Evolutionary conservation across 805 yeast species (phyloP).

Genomic region (Yamadazyma takamatsuzukensis): DNA sequence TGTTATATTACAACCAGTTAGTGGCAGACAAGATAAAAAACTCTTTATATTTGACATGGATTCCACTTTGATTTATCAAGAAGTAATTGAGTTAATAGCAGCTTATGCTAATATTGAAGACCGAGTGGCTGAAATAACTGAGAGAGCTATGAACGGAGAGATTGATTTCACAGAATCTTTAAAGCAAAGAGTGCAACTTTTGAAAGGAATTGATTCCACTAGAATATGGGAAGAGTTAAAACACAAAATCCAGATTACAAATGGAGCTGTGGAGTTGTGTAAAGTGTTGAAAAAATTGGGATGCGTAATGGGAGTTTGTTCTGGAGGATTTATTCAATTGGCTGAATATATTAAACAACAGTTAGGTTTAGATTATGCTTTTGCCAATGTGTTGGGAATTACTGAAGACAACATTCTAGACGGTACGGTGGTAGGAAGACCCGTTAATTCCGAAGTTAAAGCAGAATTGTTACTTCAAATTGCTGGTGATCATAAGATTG

Average conservation of each 20-base stretch:
- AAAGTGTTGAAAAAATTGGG: slow-evolving; percentile 58
- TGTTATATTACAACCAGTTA: slow-evolving; percentile 26
- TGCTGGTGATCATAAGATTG: slow-evolving; percentile 52
- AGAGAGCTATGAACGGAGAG: slow-evolving; percentile 95
- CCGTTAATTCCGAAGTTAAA: slow-evolving; percentile 84
- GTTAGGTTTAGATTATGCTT: slow-evolving; percentile 79
- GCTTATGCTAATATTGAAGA: slow-evolving; percentile 88
- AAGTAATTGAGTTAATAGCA: slow-evolving; percentile 94
- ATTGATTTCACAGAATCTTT: slow-evolving; percentile 85
- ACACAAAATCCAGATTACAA: slow-evolving; percentile 66
- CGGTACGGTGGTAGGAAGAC: slow-evolving; percentile 74
- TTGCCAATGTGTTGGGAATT: slow-evolving; percentile 65
- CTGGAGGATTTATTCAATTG: slow-evolving; percentile 92
- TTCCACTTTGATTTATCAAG: slow-evolving; percentile 92
- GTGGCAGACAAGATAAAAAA: slow-evolving; percentile 35
- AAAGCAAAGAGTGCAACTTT: slow-evolving; percentile 66
- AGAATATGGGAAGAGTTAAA: slow-evolving; percentile 78
- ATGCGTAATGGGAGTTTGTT: slow-evolving; percentile 75
- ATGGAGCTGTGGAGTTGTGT: slow-evolving; percentile 77
- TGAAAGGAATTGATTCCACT: slow-evolving; percentile 74
- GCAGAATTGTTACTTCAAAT: slow-evolving; percentile 66
- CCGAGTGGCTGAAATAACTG: slow-evolving; percentile 84
- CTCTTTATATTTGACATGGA: slow-evolving; percentile 96
- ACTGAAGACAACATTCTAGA: slow-evolving; percentile 51
- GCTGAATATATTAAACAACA: slow-evolving; percentile 69